Conservation (phyloP, 345 rosid species). For the Arabis hirsuta region DNA sequence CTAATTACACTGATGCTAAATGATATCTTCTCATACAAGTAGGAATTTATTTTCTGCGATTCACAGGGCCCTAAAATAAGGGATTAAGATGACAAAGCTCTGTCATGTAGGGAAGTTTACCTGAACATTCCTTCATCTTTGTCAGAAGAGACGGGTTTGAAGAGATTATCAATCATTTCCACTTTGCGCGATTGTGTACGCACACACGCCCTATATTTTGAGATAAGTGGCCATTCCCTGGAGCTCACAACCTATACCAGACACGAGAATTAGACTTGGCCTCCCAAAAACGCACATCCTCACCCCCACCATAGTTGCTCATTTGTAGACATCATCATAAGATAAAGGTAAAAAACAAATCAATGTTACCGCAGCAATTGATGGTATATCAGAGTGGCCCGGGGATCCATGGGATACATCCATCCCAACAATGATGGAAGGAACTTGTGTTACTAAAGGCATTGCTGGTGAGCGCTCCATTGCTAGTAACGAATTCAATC, state of each 20-base stretch:
- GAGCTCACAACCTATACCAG: slow-evolving; percentile 69
- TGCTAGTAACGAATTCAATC: slow-evolving; percentile 72
- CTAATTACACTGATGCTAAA: not conserved
- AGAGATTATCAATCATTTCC: slow-evolving; percentile 87
- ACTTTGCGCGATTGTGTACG: slow-evolving; percentile 85
- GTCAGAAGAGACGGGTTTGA: slow-evolving; percentile 57
- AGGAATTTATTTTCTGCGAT: not conserved
- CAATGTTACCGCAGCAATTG: slow-evolving; percentile 81
- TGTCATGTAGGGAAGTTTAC: slow-evolving; percentile 36
- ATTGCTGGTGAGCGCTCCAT: slow-evolving; percentile 70
- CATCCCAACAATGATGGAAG: slow-evolving; percentile 92
- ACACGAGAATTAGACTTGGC: not conserved
- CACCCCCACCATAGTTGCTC: not conserved
- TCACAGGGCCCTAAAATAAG: not conserved
- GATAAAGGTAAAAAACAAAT: slow-evolving; percentile 8
- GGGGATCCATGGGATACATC: slow-evolving; percentile 99
- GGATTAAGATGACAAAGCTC: not conserved
- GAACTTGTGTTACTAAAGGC: slow-evolving; percentile 71
- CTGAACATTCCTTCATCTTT: slow-evolving; percentile 76
- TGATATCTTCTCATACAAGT: not conserved
- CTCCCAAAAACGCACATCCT: not conserved
- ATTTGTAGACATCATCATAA: slow-evolving; percentile 2
- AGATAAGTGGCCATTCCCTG: slow-evolving; percentile 85
- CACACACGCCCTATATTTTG: slow-evolving; percentile 83
- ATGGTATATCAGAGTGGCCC: slow-evolving; percentile 80